Evolutionary conservation across 192 early-diverging fungal species (phyloP).

Genomic region (Coemansia sp.): DNA sequence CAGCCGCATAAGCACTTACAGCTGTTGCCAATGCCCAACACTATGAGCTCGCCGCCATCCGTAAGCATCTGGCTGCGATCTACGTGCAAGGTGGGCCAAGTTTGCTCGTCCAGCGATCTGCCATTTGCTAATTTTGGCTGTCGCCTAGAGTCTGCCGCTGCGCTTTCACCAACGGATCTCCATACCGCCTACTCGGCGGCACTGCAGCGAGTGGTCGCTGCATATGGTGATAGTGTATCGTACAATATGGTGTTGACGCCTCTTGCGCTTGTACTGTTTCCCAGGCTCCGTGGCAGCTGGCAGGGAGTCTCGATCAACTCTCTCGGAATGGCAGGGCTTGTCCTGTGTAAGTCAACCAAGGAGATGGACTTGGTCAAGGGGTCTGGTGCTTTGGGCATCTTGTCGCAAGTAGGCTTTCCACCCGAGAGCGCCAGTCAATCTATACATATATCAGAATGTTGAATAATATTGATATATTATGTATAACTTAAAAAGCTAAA

Average conservation of each 20-base stretch:
- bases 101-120: conserved; percentile 20
- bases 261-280: conserved; percentile 60
- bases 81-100: conserved; percentile 6
- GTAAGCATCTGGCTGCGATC: conserved; percentile 29
- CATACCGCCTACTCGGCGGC: conserved; percentile 23
- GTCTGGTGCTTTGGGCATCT: conserved; percentile 45
- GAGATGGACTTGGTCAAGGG: conserved; percentile 49
- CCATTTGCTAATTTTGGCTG: conserved; percentile 50
- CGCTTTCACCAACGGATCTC: neutral
- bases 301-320: conserved; percentile 61
- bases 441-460: neutral
- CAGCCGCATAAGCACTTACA: conserved; percentile 72
- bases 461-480: neutral
- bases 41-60: conserved; percentile 24
- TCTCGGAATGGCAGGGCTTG: conserved; percentile 66
- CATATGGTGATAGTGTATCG: conserved; percentile 32
- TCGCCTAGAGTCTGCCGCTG: conserved; percentile 13
- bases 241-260: conserved; percentile 64
- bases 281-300: conserved; percentile 46
- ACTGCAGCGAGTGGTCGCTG: conserved; percentile 15
- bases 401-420: conserved; percentile 50
- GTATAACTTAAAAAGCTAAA: neutral
- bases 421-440: too few species aligned
- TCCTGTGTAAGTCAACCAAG: conserved; percentile 59
- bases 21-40: conserved; percentile 57